Base-by-base conservation (phyloP, 2,329 filamentous ascomycete species). In the Raffaelea deltoideospora region DNA sequence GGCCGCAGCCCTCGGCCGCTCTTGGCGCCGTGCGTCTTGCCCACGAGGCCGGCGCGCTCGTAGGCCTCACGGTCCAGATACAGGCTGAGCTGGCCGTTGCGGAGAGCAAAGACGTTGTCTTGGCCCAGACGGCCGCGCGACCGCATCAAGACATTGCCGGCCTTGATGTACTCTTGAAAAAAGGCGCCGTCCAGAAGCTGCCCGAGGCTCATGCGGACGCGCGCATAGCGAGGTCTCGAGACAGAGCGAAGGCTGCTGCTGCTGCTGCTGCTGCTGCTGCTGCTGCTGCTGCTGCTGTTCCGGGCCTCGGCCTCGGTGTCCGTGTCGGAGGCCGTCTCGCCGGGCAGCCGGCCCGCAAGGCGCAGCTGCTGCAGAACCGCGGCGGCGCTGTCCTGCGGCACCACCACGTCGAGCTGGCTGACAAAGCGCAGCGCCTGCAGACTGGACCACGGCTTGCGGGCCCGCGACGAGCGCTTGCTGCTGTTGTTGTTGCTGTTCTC, bases 101-200 rank as follows among this genome's bases (percentile, higher is more conserved):
- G 65, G 1, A 96, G 58, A 0, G 70, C 70, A 52, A 84, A 88
- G 3, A 79, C 64, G 47, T 81, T 82, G 48, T 87, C 79, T 3
- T 77, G 65, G 3, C 74, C 76, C 8, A 69, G 61, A 23, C 69
- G 69, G 11, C 85, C 86, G 53, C 87, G 72, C 0, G 87, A 94
- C 3, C 94, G 67, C 79, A 96, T 83, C 46, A 83, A 56, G 34
- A 92, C 62, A 50, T 85, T 77, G 5, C 84, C 81, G 41, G 67
- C 69, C 55, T 93, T 93, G 46, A 96, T 77, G 51, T 92, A 87
- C 31, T 76, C 65, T n/a, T 72, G 79, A 49, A 94, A 86, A 48
- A 95, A 93, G 0, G 76, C 70, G 1, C 73, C 72, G 24, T 79
- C 67, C 1, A 96, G 53, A 5, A 96, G 52, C 40, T 84, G 75